Conservation (phyloP, 306 rosid genomes). For the Inga laurina region DNA sequence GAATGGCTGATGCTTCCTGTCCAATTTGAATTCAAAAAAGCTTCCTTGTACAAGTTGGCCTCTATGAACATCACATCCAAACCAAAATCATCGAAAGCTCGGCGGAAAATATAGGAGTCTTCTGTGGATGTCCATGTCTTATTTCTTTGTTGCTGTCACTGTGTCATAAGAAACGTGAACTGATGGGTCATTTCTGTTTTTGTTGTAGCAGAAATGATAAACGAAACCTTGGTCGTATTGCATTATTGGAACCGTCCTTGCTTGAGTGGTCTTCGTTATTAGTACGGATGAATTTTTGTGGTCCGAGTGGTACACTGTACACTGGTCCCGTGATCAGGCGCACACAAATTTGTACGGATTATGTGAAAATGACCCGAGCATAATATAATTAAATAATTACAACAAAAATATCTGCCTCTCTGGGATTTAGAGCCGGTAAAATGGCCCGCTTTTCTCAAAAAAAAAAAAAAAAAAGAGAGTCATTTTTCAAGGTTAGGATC, state of each 20-base stretch:
- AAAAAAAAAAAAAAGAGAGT: too few relatives aligned
- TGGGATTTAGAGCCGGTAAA: too few relatives aligned
- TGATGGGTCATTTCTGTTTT: neutral
- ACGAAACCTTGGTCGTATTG: neutral
- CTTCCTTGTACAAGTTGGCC: slow-evolving; percentile 16
- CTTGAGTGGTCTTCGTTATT: neutral
- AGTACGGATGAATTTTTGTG: neutral
- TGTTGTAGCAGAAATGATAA: neutral
- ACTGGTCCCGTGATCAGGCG: too few relatives aligned
- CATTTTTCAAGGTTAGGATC: too few relatives aligned
- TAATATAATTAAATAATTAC: too few relatives aligned
- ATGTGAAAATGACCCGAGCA: too few relatives aligned
- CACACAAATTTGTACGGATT: too few relatives aligned
- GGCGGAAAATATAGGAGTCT: neutral
- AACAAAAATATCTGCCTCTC: too few relatives aligned
- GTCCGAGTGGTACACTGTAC: too few relatives aligned
- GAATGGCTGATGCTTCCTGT: neutral
- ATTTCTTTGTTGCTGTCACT: neutral
- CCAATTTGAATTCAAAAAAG: neutral
- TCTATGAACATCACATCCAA: neutral
- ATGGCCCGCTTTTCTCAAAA: too few relatives aligned
- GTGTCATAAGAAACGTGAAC: neutral
- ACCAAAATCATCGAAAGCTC: neutral
- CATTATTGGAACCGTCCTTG: too few relatives aligned
- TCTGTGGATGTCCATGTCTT: neutral